Percentiles rank a stretch among this genome's conserved stretches.
phyloP scores from a whole-genome alignment of 768 basidiomycete species.

The Leccinum subgranulosum region DNA sequence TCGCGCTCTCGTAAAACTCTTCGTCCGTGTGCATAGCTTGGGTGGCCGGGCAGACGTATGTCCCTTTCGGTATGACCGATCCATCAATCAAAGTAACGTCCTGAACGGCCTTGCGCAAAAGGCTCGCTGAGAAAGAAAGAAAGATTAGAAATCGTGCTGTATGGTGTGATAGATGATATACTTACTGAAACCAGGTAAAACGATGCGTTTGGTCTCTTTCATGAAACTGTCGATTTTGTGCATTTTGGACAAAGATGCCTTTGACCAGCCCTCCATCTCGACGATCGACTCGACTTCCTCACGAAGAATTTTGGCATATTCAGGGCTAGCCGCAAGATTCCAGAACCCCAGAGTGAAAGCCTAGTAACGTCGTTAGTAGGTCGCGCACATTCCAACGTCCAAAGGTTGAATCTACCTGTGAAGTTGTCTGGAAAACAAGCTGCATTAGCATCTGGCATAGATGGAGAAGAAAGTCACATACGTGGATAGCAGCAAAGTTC shows the following conservation, averaged over 20 bases:
- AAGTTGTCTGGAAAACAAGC: background rate
- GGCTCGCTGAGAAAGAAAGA: background rate
- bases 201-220: background rate
- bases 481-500: constrained; percentile 27
- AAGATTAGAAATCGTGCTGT: background rate
- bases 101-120: background rate
- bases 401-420: background rate
- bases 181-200: background rate
- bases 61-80: background rate
- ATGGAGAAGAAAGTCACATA: background rate
- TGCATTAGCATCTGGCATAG: background rate
- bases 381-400: background rate
- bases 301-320: background rate
- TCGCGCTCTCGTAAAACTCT: background rate
- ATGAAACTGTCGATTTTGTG: background rate
- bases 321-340: background rate
- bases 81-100: background rate
- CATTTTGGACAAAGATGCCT: background rate
- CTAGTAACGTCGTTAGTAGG: background rate
- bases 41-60: background rate
- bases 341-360: background rate
- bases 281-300: background rate
- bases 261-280: background rate
- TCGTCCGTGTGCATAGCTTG: background rate
- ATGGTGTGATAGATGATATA: background rate